Evolutionary conservation across 306 rosid genomes (phyloP).

Genomic region (Vigna nakashimae): DNA sequence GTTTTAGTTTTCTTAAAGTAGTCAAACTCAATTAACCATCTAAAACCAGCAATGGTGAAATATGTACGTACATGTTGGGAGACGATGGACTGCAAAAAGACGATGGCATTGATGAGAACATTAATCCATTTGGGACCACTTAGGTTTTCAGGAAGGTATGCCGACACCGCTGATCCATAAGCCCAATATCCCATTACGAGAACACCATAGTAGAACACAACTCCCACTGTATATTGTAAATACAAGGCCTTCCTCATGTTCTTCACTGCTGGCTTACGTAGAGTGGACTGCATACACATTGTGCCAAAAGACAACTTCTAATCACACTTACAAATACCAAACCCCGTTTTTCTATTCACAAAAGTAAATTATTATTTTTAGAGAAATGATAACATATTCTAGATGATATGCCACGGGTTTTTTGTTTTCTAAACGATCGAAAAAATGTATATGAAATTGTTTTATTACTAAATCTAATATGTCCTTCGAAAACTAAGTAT

Average conservation of each 20-base stretch:
- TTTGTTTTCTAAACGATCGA: too few relatives aligned
- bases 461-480: too few relatives aligned
- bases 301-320: not conserved
- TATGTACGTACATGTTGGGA: constrained; percentile 61
- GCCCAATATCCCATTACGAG: constrained; percentile 66
- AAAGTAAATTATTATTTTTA: too few relatives aligned
- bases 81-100: constrained; percentile 58
- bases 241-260: constrained; percentile 65
- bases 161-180: constrained; percentile 55
- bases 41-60: not conserved
- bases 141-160: constrained; percentile 56
- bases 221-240: constrained; percentile 57
- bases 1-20: not conserved
- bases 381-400: too few relatives aligned
- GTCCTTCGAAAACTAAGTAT: too few relatives aligned
- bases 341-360: not conserved
- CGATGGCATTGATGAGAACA: constrained; percentile 49
- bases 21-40: not conserved
- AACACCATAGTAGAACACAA: constrained; percentile 53
- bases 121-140: constrained; percentile 64
- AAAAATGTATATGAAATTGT: too few relatives aligned
- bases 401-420: too few relatives aligned
- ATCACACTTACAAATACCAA: not conserved
- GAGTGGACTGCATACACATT: constrained; percentile 52
- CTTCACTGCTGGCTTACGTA: constrained; percentile 55